These are phyloP conservation scores for Populus deltoides DNA, from an alignment of 345 rosid genomes.

Conservation along the genomic window DNA sequence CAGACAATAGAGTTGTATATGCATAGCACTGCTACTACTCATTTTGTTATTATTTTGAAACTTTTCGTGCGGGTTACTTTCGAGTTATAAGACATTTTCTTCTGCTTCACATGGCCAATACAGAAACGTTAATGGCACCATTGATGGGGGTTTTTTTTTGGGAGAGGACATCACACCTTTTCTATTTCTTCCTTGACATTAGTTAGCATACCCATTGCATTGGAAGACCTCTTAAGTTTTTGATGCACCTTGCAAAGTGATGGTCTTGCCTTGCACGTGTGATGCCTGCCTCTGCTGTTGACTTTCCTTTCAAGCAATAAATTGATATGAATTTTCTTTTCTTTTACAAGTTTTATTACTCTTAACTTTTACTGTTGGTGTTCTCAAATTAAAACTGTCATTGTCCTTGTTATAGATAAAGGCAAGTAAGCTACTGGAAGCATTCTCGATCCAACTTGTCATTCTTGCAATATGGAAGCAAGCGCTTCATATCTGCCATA, in stretches of 20 bases:
- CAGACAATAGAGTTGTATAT: neutral
- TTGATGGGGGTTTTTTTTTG: neutral
- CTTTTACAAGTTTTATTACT: conserved; percentile 3
- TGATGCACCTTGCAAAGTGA: neutral
- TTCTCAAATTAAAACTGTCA: conserved; percentile 7
- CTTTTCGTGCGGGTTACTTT: neutral
- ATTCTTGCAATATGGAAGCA: conserved; percentile 96
- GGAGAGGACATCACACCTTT: neutral
- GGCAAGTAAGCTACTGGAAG: conserved; percentile 59
- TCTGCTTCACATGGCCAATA: too few relatives aligned
- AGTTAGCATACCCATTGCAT: neutral
- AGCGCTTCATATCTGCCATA: conserved; percentile 85
- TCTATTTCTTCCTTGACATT: neutral
- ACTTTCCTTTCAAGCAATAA: conserved; percentile 3
- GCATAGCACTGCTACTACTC: neutral
- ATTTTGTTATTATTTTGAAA: neutral
- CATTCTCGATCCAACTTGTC: conserved; percentile 88
- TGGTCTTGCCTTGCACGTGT: conserved; percentile 8
- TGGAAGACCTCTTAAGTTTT: neutral
- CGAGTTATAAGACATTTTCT: neutral
- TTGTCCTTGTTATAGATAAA: conserved; percentile 44
- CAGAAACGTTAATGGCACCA: neutral
- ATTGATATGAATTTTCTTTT: conserved; percentile 4
- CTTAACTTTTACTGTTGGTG: neutral
- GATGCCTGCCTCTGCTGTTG: conserved; percentile 1